phyloP scores from a whole-genome alignment of 1,284 basidiomycete species.

The Ganoderma lucidum region DNA sequence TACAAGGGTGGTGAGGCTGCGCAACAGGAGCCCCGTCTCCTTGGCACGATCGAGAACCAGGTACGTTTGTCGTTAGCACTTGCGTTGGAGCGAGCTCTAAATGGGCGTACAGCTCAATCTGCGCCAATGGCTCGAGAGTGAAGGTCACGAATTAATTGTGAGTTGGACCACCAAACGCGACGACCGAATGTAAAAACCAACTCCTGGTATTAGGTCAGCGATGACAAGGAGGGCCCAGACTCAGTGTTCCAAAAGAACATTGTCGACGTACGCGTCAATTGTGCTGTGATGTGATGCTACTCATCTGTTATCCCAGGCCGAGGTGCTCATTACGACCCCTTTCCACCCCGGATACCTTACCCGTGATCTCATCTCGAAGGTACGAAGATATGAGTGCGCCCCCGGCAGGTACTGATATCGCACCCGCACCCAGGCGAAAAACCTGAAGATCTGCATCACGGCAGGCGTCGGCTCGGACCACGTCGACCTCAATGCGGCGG shows the following conservation, averaged over 20 bases:
- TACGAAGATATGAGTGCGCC: slow-evolving; percentile 6
- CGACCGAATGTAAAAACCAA: slow-evolving; percentile 15
- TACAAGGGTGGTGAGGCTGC: slow-evolving; percentile 82
- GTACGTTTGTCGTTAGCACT: slow-evolving; percentile 43
- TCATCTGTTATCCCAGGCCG: slow-evolving; percentile 50
- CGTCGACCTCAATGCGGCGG: slow-evolving; percentile 91
- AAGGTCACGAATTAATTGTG: slow-evolving; percentile 83
- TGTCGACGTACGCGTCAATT: slow-evolving; percentile 65
- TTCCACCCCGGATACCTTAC: slow-evolving; percentile 95
- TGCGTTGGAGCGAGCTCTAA: not conserved
- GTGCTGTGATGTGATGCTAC: not conserved
- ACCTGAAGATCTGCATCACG: slow-evolving; percentile 92
- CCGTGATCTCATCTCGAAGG: slow-evolving; percentile 69
- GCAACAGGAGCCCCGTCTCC: slow-evolving; percentile 81
- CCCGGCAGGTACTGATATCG: not conserved
- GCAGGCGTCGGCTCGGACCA: slow-evolving; percentile 97
- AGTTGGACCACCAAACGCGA: slow-evolving; percentile 33
- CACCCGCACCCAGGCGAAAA: slow-evolving; percentile 69
- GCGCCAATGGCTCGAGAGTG: slow-evolving; percentile 72
- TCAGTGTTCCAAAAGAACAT: slow-evolving; percentile 91
- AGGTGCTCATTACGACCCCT: slow-evolving; percentile 89
- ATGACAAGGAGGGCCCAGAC: slow-evolving; percentile 88
- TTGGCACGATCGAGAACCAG: slow-evolving; percentile 92
- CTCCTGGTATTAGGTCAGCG: slow-evolving; percentile 66
- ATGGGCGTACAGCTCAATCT: slow-evolving; percentile 67